Percentiles rank a stretch among this genome's conserved stretches.
These are phyloP conservation scores for Acanthamoeba healyi DNA, from an alignment of 208 protist genomes.

Conservation along the genomic window DNA sequence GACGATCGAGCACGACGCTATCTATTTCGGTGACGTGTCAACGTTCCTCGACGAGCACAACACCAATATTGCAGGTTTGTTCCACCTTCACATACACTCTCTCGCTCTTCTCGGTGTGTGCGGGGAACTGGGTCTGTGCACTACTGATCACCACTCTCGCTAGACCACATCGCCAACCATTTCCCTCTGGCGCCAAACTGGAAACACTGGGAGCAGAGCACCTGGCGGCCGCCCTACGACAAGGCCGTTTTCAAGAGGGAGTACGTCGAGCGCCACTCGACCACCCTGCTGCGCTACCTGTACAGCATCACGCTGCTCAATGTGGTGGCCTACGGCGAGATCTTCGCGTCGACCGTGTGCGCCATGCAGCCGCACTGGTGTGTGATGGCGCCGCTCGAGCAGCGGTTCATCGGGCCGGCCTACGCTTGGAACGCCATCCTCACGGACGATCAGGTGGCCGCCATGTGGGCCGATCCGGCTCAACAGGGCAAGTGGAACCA, in stretches of 20 bases:
- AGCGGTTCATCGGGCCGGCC: background rate
- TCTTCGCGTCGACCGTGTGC: background rate
- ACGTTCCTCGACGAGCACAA: background rate
- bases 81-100: too few relatives aligned
- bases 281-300: background rate
- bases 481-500: background rate
- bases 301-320: background rate
- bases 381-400: background rate
- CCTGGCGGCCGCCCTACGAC: background rate
- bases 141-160: too few relatives aligned
- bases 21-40: background rate
- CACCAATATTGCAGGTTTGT: background rate
- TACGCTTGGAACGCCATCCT: background rate
- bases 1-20: background rate
- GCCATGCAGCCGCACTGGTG: background rate
- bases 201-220: background rate
- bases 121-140: too few relatives aligned
- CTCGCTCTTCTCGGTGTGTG: too few relatives aligned
- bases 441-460: background rate
- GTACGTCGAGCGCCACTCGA: background rate
- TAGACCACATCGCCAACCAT: background rate
- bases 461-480: background rate
- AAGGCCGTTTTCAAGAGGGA: background rate
- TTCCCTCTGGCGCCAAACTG: background rate
- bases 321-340: background rate